phyloP scores from a whole-genome alignment of 495 filamentous ascomycete genomes.

The Chlorociboria aeruginascens region DNA sequence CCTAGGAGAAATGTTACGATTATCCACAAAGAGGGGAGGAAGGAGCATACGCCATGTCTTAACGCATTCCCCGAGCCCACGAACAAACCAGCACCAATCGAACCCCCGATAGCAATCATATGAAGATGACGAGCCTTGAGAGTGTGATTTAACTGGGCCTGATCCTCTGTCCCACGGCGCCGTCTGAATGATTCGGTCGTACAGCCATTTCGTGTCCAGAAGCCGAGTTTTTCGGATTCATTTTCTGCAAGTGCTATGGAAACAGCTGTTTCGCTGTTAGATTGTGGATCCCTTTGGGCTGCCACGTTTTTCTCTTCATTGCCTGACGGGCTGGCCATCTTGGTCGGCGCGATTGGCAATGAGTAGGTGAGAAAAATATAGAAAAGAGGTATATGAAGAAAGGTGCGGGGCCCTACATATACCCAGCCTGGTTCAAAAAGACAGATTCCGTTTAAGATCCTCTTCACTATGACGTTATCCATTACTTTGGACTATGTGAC shows the following conservation, averaged over 20 bases:
- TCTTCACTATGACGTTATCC: too few relatives aligned
- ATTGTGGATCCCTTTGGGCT: constrained; percentile 5
- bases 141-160: constrained; percentile 10
- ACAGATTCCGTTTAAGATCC: too few relatives aligned
- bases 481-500: too few relatives aligned
- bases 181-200: constrained; percentile 36
- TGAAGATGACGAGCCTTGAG: constrained; percentile 50
- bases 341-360: too few relatives aligned
- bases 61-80: constrained; percentile 37
- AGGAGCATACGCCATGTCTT: constrained; percentile 17
- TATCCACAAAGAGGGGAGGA: too few relatives aligned
- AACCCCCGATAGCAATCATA: constrained; percentile 62
- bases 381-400: not conserved
- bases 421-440: not conserved
- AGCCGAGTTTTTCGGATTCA: constrained; percentile 18
- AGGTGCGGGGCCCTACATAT: not conserved
- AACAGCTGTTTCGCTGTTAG: not conserved
- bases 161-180: not conserved
- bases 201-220: constrained; percentile 38
- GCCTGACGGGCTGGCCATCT: not conserved
- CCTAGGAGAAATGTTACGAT: not conserved
- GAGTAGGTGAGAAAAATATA: not conserved
- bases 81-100: constrained; percentile 44
- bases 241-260: too few relatives aligned
- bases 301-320: not conserved